These are phyloP conservation scores for Talaromyces borbonicus DNA, from an alignment of 495 filamentous ascomycete species.

Conservation along the genomic window DNA sequence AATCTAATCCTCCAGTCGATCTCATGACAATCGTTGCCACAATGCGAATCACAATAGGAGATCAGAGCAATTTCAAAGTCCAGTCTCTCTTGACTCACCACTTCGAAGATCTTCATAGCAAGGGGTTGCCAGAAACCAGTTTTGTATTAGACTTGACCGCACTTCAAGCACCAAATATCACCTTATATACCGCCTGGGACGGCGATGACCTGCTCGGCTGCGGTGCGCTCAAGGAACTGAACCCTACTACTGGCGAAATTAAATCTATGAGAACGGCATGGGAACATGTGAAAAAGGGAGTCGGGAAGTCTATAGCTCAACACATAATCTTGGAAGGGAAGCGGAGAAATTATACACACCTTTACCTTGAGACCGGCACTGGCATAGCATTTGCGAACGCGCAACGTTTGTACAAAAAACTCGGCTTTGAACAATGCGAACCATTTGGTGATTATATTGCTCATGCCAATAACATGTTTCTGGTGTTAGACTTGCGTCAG, in stretches of 20 bases:
- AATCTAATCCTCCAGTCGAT: no score
- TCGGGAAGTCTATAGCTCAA: neutral
- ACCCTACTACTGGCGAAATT: neutral
- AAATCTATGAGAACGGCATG: slow-evolving; percentile 3
- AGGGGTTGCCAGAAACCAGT: neutral
- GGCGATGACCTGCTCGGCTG: slow-evolving; percentile 2
- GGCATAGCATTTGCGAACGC: neutral
- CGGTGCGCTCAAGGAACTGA: neutral
- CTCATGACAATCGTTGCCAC: no score
- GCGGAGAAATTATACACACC: slow-evolving; percentile 1
- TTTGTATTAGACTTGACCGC: neutral
- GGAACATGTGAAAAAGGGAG: neutral
- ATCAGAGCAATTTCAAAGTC: neutral
- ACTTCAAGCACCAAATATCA: neutral
- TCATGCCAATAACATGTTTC: neutral
- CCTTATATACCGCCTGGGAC: neutral
- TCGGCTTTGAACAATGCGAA: neutral
- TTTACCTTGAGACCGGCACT: slow-evolving; percentile 1
- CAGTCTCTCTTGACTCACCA: neutral
- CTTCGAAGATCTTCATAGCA: slow-evolving; percentile 2
- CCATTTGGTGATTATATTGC: neutral
- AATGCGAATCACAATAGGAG: neutral
- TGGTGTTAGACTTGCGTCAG: neutral
- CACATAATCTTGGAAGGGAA: neutral
- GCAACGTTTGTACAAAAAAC: neutral